These are phyloP conservation scores for Rhizophagus clarus DNA, from an alignment of 192 early-diverging fungal genomes.

Conservation along the genomic window DNA sequence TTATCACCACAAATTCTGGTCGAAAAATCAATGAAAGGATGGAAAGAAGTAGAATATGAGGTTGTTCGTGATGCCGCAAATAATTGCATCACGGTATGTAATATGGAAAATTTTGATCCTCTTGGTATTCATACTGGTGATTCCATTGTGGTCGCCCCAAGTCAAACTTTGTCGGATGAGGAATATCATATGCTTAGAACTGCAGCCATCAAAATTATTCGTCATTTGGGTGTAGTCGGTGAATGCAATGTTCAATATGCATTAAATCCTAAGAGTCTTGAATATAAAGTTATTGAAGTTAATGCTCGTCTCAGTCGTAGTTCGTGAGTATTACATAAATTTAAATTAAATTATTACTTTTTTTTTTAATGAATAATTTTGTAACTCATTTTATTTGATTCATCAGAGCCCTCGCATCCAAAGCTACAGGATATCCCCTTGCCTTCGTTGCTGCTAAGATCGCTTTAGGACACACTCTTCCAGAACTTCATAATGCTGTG, in stretches of 20 bases:
- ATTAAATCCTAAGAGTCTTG: slow-evolving; percentile 89
- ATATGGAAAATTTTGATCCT: slow-evolving; percentile 99
- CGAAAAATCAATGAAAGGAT: slow-evolving; percentile 98
- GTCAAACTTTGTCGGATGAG: slow-evolving; percentile 95
- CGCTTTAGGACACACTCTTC: slow-evolving; percentile 89
- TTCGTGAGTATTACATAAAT: neutral
- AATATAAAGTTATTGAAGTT: slow-evolving; percentile 99
- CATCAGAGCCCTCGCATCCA: slow-evolving; percentile 91
- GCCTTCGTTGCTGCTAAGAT: slow-evolving; percentile 99
- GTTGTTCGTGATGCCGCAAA: slow-evolving; percentile 93
- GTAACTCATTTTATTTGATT: neutral
- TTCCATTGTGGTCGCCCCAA: slow-evolving; percentile 97
- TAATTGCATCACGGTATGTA: slow-evolving; percentile 99
- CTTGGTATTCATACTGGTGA: slow-evolving; percentile 99
- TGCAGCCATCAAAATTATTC: slow-evolving; percentile 94
- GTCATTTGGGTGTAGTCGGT: slow-evolving; percentile 97
- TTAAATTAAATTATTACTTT: neutral
- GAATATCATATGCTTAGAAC: slow-evolving; percentile 99
- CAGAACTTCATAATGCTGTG: slow-evolving; percentile 92
- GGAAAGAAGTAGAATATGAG: slow-evolving; percentile 99
- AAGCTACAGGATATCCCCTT: slow-evolving; percentile 97
- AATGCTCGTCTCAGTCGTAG: slow-evolving; percentile 91
- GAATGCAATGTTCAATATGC: slow-evolving; percentile 99
- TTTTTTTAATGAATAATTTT: neutral
- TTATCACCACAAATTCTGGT: slow-evolving; percentile 93